Conservation (phyloP, 2,329 filamentous ascomycete species). For the Fusarium sp. region DNA sequence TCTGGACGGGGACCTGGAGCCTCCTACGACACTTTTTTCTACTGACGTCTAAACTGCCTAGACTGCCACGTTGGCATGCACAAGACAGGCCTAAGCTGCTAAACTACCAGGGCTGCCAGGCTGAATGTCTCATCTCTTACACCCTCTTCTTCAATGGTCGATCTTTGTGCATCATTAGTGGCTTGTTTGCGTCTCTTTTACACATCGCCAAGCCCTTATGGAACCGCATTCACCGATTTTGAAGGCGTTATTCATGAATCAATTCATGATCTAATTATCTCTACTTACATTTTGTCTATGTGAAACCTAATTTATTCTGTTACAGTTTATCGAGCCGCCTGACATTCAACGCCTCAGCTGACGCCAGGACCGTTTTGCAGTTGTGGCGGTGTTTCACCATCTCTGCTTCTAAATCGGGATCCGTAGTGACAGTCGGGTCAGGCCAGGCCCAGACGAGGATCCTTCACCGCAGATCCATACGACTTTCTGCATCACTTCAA, state of each 20-base stretch:
- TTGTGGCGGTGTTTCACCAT: conserved; percentile 36
- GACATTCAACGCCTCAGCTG: conserved; percentile 21
- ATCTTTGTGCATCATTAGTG: conserved; percentile 25
- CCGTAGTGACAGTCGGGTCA: neutral
- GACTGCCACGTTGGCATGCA: conserved; percentile 37
- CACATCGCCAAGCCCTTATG: conserved; percentile 8
- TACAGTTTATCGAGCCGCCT: neutral
- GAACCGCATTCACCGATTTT: neutral
- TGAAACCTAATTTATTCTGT: conserved; percentile 6
- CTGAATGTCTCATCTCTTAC: conserved; percentile 31
- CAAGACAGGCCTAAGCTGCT: neutral
- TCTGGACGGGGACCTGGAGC: conserved; percentile 17
- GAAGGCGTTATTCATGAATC: neutral
- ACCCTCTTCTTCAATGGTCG: conserved; percentile 20
- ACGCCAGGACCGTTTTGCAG: conserved; percentile 22
- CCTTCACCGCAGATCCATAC: conserved; percentile 17
- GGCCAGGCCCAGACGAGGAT: neutral
- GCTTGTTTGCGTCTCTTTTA: neutral
- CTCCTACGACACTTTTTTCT: conserved; percentile 17
- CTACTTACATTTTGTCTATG: neutral
- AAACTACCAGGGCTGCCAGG: neutral
- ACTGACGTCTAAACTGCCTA: conserved; percentile 11
- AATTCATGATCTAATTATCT: neutral
- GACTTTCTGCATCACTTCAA: conserved; percentile 8
- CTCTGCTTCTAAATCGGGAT: conserved; percentile 40